Base-by-base conservation (phyloP, 129 eudicot genomes). In the Ambrosia trifida region DNA sequence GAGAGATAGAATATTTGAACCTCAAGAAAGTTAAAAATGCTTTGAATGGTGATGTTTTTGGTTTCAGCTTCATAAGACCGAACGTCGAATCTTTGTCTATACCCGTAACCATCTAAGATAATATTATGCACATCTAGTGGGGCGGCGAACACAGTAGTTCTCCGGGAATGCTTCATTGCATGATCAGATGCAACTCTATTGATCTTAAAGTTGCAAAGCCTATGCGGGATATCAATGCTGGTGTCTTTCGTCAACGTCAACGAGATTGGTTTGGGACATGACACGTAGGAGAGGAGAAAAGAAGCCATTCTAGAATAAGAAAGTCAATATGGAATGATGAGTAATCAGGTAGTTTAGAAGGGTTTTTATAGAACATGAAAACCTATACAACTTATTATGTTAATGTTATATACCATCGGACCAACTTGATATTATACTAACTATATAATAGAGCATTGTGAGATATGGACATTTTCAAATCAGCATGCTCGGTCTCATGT, bases 61-160 rank as follows among this genome's bases (percentile, higher is more conserved):
- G 75, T 7, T 79, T 88, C 91, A 85, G 13, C n/a, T n/a, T n/a
- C n/a, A n/a, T n/a, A n/a, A n/a, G 96, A 85, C 6, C 96, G 75
- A 31, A 86, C 75, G 4, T 84, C 87, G 16, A 89, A 81, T 1
- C 83, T 86, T 64, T 89, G 96, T 41, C 92, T 71, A 50, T 86
- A 89, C 17, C 84, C 87, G 12, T 82, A 82, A 2, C 96, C 89
- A 12, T 83, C 86, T 33, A 79, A 81, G 19, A 80, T 78, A 10
- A 89, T 84, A 0, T 62, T 4, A 14, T 90, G 16, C 96, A 52
- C 82, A 90, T 7, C 93, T 77, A 49, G 70, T 16, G 69, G 63
- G 16, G 77, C 74, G 16, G 28, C 69, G 0, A 76, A 31, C 49
- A 79, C 66, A 18, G 69, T 60, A 43, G 53, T 45, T 45, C 50